Conservation (phyloP, 2,329 filamentous ascomycete species). For the Colletotrichum sp. region DNA sequence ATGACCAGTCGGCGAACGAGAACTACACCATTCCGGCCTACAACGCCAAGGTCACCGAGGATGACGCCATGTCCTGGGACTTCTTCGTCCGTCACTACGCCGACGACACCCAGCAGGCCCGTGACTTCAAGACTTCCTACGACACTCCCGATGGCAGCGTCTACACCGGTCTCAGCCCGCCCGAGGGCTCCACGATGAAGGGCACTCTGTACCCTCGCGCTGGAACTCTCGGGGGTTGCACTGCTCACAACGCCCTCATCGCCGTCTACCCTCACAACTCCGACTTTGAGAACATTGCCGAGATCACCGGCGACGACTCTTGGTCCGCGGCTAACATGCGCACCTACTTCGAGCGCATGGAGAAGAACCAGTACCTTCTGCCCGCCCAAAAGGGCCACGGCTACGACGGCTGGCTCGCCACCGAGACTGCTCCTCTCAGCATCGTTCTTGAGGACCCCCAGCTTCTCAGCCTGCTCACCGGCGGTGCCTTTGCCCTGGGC, state of each 20-base stretch:
- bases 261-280: constrained; percentile 54
- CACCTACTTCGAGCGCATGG: constrained; percentile 56
- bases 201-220: constrained; percentile 64
- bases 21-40: constrained; percentile 61
- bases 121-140: constrained; percentile 65
- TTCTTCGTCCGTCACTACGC: constrained; percentile 68
- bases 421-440: constrained; percentile 51
- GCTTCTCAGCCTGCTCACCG: constrained; percentile 54
- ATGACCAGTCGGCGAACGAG: constrained; percentile 53
- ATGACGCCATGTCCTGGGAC: constrained; percentile 62
- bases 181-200: constrained; percentile 51
- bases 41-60: constrained; percentile 57
- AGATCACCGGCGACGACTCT: constrained; percentile 57
- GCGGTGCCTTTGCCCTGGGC: constrained; percentile 55
- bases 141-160: constrained; percentile 50
- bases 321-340: constrained; percentile 64
- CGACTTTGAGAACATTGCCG: constrained; percentile 58
- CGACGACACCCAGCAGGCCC: constrained; percentile 53
- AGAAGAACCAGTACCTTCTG: constrained; percentile 57
- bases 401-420: constrained; percentile 60
- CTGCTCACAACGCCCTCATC: constrained; percentile 59
- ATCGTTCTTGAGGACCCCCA: constrained; percentile 57
- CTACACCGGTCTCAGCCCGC: constrained; percentile 59
- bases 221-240: constrained; percentile 61
- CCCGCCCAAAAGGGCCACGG: constrained; percentile 47